These are phyloP conservation scores for Solanum neorickii DNA, from an alignment of 257 asterid genomes.

Conservation along the genomic window DNA sequence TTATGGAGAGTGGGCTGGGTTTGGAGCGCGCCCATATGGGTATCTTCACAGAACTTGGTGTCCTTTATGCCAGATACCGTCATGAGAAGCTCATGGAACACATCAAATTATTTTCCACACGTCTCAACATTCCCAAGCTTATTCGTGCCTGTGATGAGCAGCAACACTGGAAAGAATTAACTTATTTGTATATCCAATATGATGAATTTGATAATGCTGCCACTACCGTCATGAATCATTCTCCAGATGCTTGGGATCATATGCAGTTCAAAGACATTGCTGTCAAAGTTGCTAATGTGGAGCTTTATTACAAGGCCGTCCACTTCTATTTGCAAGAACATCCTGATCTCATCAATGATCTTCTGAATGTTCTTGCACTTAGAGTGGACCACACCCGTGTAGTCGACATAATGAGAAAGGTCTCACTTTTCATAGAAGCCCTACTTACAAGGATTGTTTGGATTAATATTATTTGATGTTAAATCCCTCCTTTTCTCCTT, in stretches of 20 bases:
- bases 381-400: constrained; percentile 97
- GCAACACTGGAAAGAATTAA: constrained; percentile 97
- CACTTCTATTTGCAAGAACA: constrained; percentile 99
- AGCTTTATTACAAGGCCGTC: constrained; percentile 96
- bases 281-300: constrained; percentile 98
- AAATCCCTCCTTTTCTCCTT: constrained; percentile 1
- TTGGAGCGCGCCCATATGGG: constrained; percentile 99
- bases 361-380: constrained; percentile 95
- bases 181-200: constrained; percentile 85
- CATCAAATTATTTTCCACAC: constrained; percentile 84
- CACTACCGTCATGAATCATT: constrained; percentile 98
- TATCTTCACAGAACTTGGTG: constrained; percentile 95
- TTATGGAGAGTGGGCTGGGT: constrained; percentile 99
- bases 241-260: constrained; percentile 99
- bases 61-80: constrained; percentile 96
- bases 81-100: constrained; percentile 99
- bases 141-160: constrained; percentile 99
- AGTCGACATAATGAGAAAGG: constrained; percentile 98
- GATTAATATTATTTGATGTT: not conserved
- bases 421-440: constrained; percentile 10
- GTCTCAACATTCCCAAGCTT: constrained; percentile 93
- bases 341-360: constrained; percentile 94
- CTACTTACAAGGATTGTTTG: not conserved
- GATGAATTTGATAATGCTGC: constrained; percentile 99
- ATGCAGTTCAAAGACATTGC: constrained; percentile 97